Evolutionary conservation across 371 early-diverging fungal genomes (phyloP).

Genomic region (Choanephora cucurbitarum): DNA sequence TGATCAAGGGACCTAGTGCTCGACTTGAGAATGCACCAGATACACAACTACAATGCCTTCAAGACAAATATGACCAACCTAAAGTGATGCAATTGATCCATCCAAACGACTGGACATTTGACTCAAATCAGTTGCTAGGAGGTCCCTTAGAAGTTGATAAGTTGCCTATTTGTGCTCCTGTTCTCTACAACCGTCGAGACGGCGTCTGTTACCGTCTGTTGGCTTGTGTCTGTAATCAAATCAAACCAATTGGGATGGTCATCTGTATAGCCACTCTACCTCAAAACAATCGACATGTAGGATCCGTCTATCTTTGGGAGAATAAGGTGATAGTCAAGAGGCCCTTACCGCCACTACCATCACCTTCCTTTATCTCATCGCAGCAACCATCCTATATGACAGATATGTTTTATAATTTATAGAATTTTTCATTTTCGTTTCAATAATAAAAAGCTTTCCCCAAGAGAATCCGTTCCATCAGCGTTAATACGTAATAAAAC

Average conservation of each 20-base stretch:
- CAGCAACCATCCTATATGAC: constrained; percentile 5
- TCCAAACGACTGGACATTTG: constrained; percentile 9
- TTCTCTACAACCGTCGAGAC: constrained; percentile 10
- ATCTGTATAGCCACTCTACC: constrained; percentile 9
- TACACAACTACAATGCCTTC: neutral
- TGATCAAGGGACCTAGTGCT: neutral
- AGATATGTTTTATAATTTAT: constrained; percentile 17
- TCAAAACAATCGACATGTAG: constrained; percentile 5
- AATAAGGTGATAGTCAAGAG: neutral
- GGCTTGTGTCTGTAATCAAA: constrained; percentile 6
- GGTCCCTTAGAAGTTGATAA: constrained; percentile 13
- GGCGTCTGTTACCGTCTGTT: constrained; percentile 6
- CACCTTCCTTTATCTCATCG: neutral
- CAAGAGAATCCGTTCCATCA: constrained; percentile 36
- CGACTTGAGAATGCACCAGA: neutral
- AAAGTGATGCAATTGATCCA: constrained; percentile 1
- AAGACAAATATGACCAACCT: neutral
- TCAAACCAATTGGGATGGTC: constrained; percentile 2
- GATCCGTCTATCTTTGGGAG: constrained; percentile 18
- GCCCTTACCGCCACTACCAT: too few relatives aligned
- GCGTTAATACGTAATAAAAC: constrained; percentile 14
- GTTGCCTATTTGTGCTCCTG: constrained; percentile 3
- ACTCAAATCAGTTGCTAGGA: constrained; percentile 3
- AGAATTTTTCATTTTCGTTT: neutral
- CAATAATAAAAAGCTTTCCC: constrained; percentile 30